Percentiles rank a stretch among this genome's conserved stretches.
Evolutionary conservation across 73 alveolate species (phyloP).

Genomic region (Paramecium caudatum): DNA sequence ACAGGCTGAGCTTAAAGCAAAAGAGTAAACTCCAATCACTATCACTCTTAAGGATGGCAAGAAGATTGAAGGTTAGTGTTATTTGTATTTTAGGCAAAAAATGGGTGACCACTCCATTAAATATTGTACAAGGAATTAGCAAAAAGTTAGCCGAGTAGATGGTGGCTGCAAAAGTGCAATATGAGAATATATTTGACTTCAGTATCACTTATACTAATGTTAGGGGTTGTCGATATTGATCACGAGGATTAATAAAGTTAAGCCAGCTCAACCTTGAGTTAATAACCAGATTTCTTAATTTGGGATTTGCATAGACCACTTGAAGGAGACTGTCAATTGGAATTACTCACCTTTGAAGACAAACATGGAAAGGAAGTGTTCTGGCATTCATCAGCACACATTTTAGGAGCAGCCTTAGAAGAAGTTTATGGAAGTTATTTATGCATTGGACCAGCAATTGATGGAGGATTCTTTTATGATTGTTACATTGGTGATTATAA

Average conservation of each 20-base stretch:
- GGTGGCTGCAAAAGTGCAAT: constrained; percentile 94
- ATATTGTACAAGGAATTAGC: constrained; percentile 89
- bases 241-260: constrained; percentile 80
- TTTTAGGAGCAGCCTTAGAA: constrained; percentile 89
- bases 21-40: constrained; percentile 87
- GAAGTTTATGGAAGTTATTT: constrained; percentile 96
- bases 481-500: constrained; percentile 95
- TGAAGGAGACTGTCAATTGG: constrained; percentile 98
- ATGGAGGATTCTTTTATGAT: constrained; percentile 99
- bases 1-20: neutral
- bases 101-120: constrained; percentile 94
- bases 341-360: constrained; percentile 96
- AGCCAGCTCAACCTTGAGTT: constrained; percentile 76
- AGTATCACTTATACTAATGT: neutral
- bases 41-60: constrained; percentile 96
- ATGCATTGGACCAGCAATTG: constrained; percentile 99
- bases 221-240: constrained; percentile 87
- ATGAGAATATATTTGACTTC: constrained; percentile 83
- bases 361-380: constrained; percentile 95
- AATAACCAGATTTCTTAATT: constrained; percentile 66
- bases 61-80: constrained; percentile 41
- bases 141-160: constrained; percentile 90
- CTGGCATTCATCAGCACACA: constrained; percentile 99
- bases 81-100: constrained; percentile 89
- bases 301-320: constrained; percentile 98